Base-by-base conservation (phyloP, 306 rosid genomes). In the Citrullus mucosospermus region DNA sequence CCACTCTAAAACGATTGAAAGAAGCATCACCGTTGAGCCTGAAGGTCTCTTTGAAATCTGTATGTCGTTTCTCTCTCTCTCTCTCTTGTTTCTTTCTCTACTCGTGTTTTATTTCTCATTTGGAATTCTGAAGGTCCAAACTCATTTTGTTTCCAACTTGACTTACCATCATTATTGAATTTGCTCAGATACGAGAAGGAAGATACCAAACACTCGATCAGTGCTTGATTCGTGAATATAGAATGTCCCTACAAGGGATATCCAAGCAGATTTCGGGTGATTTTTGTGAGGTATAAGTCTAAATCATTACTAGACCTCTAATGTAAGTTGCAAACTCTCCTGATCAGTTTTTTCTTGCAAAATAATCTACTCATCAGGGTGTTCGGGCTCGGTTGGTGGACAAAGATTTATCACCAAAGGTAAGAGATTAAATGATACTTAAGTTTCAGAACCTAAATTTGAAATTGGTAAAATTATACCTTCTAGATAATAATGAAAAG, bases 21-120 rank as follows among this genome's bases (percentile, higher is more conserved):
- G 92, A 92, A 87, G 90, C 89, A 60, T 88, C 96, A n/a, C 98
- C 97, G 16, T 85, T 95, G 91, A 86, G 98, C 83, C 83, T 91
- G 86, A 95, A 92, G 90, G 95, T 95, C 78, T 79, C 97, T 67
- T 84, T 95, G 88, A 87, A 87, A 95, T 95, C 97, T 76, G 98
- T 95, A 79, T 88, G 97, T 86, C 62, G 62, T 50, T 77, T 18
- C 48, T 48, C 59, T 56, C 10, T 60, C 28, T n/a, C 59, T 34
- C 82, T 43, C 74, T 53, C 65, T 74, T 1, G 54, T 68, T 68
- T 68, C 75, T 9, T 68, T 41, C 25, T 36, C 28, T 39, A 34
- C 14, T 66, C 50, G 38, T 38, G 50, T 66, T 66, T 66, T 34
- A 38, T 65, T 34, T 38, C 7, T 51, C 50, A 8, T 66, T 38